A percentile compares a stretch with the other conserved stretches of the same genome.
These are phyloP conservation scores for Achaetomiella virescens DNA, from an alignment of 495 filamentous ascomycete species.

Conservation along the genomic window DNA sequence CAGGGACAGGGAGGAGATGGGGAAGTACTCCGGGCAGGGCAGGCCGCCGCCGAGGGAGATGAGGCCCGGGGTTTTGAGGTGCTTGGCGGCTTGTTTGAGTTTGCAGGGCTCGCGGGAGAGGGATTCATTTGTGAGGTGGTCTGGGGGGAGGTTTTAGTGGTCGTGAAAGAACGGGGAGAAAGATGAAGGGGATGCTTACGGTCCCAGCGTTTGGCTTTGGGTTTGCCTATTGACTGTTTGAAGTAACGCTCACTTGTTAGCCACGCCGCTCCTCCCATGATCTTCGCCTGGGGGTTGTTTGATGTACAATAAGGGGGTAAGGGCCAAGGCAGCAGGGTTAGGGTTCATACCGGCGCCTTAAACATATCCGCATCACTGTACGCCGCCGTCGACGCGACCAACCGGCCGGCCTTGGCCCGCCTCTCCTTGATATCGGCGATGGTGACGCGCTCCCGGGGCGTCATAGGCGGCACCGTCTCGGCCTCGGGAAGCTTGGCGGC, in stretches of 20 bases:
- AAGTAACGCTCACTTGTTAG: neutral
- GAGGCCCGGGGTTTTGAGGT: slow-evolving; percentile 62
- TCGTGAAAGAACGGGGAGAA: neutral
- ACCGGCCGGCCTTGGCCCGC: slow-evolving; percentile 59
- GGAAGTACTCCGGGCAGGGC: slow-evolving; percentile 84
- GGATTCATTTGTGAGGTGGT: slow-evolving; percentile 53
- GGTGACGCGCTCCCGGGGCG: slow-evolving; percentile 50
- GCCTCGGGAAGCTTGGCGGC: slow-evolving; percentile 19
- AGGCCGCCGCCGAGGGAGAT: slow-evolving; percentile 92
- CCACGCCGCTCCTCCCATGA: too few species aligned
- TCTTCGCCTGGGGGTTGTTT: too few species aligned
- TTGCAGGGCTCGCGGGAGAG: slow-evolving; percentile 51
- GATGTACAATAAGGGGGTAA: too few species aligned
- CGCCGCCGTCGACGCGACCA: slow-evolving; percentile 72
- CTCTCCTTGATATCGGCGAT: slow-evolving; percentile 62
- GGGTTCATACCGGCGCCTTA: slow-evolving; percentile 55
- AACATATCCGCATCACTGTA: slow-evolving; percentile 74
- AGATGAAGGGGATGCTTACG: slow-evolving; percentile 44
- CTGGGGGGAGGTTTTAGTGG: slow-evolving; percentile 19
- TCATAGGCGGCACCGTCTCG: slow-evolving; percentile 7
- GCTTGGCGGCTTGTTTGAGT: slow-evolving; percentile 69
- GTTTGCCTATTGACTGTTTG: slow-evolving; percentile 51
- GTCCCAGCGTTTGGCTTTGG: slow-evolving; percentile 78
- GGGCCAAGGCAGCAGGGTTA: too few species aligned
- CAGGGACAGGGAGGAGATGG: slow-evolving; percentile 42